These are phyloP conservation scores for Astraeus odoratus DNA, from an alignment of 768 basidiomycete species.

Conservation along the genomic window DNA sequence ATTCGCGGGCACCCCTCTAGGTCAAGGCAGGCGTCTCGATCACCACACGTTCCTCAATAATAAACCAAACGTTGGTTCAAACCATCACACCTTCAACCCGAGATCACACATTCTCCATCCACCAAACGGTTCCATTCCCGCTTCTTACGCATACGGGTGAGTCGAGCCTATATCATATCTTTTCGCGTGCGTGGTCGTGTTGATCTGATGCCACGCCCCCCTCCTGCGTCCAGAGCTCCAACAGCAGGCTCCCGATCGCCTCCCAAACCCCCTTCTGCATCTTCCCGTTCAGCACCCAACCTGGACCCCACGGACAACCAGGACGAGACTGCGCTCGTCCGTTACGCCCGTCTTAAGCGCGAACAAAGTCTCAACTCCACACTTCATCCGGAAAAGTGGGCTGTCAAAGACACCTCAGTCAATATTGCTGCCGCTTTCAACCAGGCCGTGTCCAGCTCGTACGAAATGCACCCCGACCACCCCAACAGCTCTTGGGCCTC, in stretches of 20 bases:
- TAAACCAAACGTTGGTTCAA: constrained; percentile 35
- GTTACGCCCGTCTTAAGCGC: constrained; percentile 42
- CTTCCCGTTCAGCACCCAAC: constrained; percentile 24
- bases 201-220: constrained; percentile 14
- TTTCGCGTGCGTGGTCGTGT: constrained; percentile 12
- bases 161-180: constrained; percentile 18
- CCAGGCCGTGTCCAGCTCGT: constrained; percentile 49
- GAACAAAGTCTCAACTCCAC: constrained; percentile 27
- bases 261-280: constrained; percentile 39
- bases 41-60: constrained; percentile 73
- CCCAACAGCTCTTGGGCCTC: constrained; percentile 67
- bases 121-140: constrained; percentile 36
- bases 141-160: constrained; percentile 70
- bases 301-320: constrained; percentile 39
- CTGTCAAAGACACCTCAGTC: constrained; percentile 77
- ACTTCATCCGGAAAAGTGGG: constrained; percentile 60
- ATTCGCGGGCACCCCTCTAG: constrained; percentile 77
- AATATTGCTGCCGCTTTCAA: constrained; percentile 79
- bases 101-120: constrained; percentile 17
- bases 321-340: constrained; percentile 39
- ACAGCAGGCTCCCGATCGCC: constrained; percentile 52
- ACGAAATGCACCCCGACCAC: constrained; percentile 39
- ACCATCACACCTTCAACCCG: constrained; percentile 23
- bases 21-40: constrained; percentile 83
- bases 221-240: constrained; percentile 53